Evolutionary conservation across 345 rosid genomes (phyloP).

Genomic region (Eucalyptus cloeziana): DNA sequence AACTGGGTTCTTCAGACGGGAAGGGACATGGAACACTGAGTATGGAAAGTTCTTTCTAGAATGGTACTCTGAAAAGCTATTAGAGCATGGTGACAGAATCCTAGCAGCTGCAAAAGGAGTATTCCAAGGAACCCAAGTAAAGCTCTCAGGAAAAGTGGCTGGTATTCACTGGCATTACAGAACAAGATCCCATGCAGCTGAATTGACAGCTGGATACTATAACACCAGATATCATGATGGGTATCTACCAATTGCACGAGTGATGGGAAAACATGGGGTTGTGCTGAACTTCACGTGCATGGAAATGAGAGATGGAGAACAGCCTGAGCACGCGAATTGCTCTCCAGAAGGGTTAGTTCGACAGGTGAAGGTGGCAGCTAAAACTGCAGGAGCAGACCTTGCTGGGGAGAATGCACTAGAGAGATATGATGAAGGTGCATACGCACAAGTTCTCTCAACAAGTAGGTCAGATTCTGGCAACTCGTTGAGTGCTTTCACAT

Average conservation of each 20-base stretch:
- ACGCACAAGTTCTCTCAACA: constrained; percentile 61
- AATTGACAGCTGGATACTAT: constrained; percentile 84
- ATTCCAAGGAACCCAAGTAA: constrained; percentile 58
- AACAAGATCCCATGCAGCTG: constrained; percentile 95
- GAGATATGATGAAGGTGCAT: constrained; percentile 69
- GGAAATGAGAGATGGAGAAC: constrained; percentile 86
- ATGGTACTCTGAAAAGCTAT: constrained; percentile 75
- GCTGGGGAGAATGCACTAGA: constrained; percentile 95
- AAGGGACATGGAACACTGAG: constrained; percentile 85
- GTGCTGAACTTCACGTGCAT: constrained; percentile 92
- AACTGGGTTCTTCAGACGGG: constrained; percentile 65
- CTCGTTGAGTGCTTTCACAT: constrained; percentile 79
- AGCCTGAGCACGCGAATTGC: constrained; percentile 61
- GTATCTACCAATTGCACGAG: constrained; percentile 64
- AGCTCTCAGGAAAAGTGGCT: constrained; percentile 76
- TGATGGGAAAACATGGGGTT: constrained; percentile 56
- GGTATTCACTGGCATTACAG: constrained; percentile 98
- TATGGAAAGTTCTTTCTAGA: constrained; percentile 84
- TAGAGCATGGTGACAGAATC: constrained; percentile 72
- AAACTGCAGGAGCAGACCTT: constrained; percentile 41
- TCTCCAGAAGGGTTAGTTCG: constrained; percentile 84
- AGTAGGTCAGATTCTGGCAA: constrained; percentile 67
- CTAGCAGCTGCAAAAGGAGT: constrained; percentile 60
- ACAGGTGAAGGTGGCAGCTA: constrained; percentile 78
- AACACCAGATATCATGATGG: constrained; percentile 75